Conservation (phyloP, 306 rosid genomes). For the Clitoria ternatea region DNA sequence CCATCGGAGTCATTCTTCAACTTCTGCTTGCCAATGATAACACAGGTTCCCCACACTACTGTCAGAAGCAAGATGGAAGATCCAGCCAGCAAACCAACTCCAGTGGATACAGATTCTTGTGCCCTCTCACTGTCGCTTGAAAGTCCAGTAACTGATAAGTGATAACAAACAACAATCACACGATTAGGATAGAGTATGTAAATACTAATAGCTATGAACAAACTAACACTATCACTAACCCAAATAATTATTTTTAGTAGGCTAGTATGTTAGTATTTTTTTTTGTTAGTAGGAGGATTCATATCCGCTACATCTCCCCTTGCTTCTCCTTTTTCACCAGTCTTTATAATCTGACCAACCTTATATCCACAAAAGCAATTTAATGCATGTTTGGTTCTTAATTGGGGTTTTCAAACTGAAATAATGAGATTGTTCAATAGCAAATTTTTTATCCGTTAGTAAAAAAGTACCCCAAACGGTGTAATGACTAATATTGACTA, state of each 20-base stretch:
- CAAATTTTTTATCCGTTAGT: no score
- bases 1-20: constrained; percentile 9
- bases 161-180: not conserved
- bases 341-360: no score
- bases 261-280: no score
- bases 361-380: no score
- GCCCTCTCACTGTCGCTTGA: constrained; percentile 37
- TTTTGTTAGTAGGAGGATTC: no score
- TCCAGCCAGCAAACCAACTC: constrained; percentile 52
- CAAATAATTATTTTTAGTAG: not conserved
- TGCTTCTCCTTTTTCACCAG: no score
- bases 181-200: not conserved
- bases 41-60: constrained; percentile 50
- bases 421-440: no score
- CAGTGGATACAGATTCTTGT: constrained; percentile 43
- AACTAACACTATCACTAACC: not conserved
- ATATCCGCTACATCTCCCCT: no score
- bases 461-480: no score
- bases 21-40: constrained; percentile 38
- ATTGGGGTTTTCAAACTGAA: no score
- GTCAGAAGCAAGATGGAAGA: constrained; percentile 50
- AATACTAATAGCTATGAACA: not conserved
- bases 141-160: constrained; percentile 44
- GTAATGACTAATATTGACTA: no score
- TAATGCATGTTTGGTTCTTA: no score